Base-by-base conservation (phyloP, 352 stramenopile species). In the Globisporangium recalcitrans region DNA sequence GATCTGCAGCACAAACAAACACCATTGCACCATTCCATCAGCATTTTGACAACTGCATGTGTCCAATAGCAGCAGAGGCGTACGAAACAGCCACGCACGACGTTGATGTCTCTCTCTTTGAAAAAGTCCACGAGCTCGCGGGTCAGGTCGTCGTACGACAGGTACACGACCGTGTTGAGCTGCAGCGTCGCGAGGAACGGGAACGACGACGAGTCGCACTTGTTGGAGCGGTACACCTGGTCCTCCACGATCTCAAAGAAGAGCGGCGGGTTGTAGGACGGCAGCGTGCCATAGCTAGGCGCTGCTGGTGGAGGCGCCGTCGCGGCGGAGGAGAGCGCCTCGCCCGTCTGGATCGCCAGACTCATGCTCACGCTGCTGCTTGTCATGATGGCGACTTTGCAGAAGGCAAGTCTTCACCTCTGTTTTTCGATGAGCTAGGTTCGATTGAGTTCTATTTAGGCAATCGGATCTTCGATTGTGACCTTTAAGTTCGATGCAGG, bases 201-300 rank as follows among this genome's bases (percentile, higher is more conserved):
- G 70, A 95, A 92, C 21, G 82, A 91, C 29, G 82, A 90, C 57
- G 80, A 71, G 63, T 95, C 85, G 71, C 82, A 95, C 62, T 92
- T 95, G 79, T 95, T 95, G 62, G 80, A 90, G 44, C 80, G 78
- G 52, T 88, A 95, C 19, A 95, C 85, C 52, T 86, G 75, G 62
- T 91, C 78, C 65, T 93, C 85, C 48, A 95, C 85, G 62, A 95
- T 92, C 71, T 92, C 85, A 62, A 93, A 95, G 78, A 89, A 95
- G 60, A 90, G 71, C 62, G 85, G 85, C 56, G 85, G 83, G 65
- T 93, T 95, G 64, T 92, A 69, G 27, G 82, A 88, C 56, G 82
- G 82, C 60, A 93, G 72, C 64, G 78, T 84, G 32, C 66, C 72
- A 42, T 86, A 81, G 42, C 78, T 64, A 26, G 73, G 65, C 24